Base-by-base conservation (phyloP, 1,284 basidiomycete genomes). In the Cutaneotrichosporon cavernicola region DNA sequence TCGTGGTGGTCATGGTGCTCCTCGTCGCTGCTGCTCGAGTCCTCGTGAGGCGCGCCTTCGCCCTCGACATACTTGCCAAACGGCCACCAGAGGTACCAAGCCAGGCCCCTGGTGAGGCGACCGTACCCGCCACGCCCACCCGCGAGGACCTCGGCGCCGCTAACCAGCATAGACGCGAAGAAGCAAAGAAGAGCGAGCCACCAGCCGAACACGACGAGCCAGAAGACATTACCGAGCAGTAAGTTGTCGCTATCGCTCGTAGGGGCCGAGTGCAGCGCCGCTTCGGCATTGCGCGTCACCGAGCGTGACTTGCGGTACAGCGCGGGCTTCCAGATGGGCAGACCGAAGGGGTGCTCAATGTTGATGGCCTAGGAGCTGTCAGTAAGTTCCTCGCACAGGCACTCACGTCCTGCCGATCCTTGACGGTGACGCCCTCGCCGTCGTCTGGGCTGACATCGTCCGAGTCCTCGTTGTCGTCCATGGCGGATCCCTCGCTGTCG, bases 281-380 rank as follows among this genome's bases (percentile, higher is more conserved):
- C 88, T 80, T 99, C 97, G 49, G 97, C 97, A 79, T 94, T 89
- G 62, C 95, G 90, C 51, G 96, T 97, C 70, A 99, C 91, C 2
- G 95, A 94, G 56, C 97, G 89, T 32, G 91, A 91, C 80, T 99
- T 99, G 82, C 97, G 96, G 87, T 99, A 99, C 60, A 99, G 81
- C 0, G 97, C 97, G 14, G 97, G 97, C 81, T 99, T 99, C 97
- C 97, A 99, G 76, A 99, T 98, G 53, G 93, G 97, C 69, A 99
- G 85, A 84, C 97, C 97, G 80, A 99, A 99, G 8, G 97, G 97
- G 80, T 99, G 97, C 78, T 97, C 93, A 76, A 97, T 94, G 81
- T 99, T 99, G 80, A 99, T 97, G 71, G 85, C 85, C 82, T 82
- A 26, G 21, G 53, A 55, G 5, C 43, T 16, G 61, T 70, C 34